Conservation (phyloP, 2,329 filamentous ascomycete species). For the Diaporthe sp. region DNA sequence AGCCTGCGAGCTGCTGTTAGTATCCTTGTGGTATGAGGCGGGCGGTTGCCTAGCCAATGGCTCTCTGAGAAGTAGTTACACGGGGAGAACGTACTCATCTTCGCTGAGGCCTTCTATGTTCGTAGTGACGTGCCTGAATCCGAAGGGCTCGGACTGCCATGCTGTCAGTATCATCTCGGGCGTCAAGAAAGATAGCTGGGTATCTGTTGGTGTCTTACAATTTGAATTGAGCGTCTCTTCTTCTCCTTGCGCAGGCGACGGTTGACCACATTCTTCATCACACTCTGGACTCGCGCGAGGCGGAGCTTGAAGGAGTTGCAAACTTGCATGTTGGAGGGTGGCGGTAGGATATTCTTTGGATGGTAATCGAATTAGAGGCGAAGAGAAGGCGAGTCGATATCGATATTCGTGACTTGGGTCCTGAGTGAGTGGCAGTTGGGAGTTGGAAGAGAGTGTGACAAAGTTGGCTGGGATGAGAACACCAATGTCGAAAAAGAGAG, state of each 20-base stretch:
- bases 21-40: background rate
- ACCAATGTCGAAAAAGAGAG: conserved; percentile 9
- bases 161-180: conserved; percentile 42
- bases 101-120: conserved; percentile 67
- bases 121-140: conserved; percentile 68
- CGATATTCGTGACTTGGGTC: background rate
- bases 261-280: conserved; percentile 43
- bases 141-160: conserved; percentile 68
- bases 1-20: conserved; percentile 51
- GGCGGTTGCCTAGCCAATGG: background rate
- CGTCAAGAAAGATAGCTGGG: background rate
- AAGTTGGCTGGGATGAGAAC: conserved; percentile 2
- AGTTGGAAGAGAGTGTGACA: conserved; percentile 13
- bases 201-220: conserved; percentile 53
- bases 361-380: background rate
- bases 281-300: conserved; percentile 59
- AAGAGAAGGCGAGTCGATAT: conserved; percentile 4
- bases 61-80: background rate
- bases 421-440: conserved; percentile 18
- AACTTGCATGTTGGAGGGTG: conserved; percentile 48
- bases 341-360: background rate
- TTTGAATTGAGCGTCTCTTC: conserved; percentile 56
- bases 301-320: conserved; percentile 59
- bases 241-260: conserved; percentile 55
- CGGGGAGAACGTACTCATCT: conserved; percentile 65